Percentiles rank a stretch among this genome's conserved stretches.
Evolutionary conservation across 768 basidiomycete genomes (phyloP).

Genomic region (Arthromyces matolae): DNA sequence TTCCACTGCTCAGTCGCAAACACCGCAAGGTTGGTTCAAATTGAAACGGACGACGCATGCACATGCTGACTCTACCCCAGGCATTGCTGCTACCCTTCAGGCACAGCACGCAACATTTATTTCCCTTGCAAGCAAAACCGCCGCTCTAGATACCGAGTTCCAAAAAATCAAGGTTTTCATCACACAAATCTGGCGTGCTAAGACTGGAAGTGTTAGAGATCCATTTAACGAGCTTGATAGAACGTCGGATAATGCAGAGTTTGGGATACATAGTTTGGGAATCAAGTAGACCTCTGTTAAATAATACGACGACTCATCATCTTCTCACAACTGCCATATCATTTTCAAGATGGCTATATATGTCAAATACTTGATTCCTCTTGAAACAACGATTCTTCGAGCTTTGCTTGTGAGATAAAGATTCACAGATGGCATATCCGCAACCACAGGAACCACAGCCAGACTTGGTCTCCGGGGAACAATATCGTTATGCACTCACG

Average conservation of each 20-base stretch:
- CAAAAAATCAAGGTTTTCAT: slow-evolving; percentile 75
- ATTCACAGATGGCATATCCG: slow-evolving; percentile 22
- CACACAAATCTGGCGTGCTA: slow-evolving; percentile 73
- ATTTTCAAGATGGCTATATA: no score
- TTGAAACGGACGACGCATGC: background rate
- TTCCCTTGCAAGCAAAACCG: slow-evolving; percentile 72
- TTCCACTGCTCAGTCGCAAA: slow-evolving; percentile 60
- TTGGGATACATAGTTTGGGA: slow-evolving; percentile 40
- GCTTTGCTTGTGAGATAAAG: slow-evolving; percentile 1
- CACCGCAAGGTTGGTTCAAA: slow-evolving; percentile 70
- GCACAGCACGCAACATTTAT: slow-evolving; percentile 78
- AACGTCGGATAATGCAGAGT: slow-evolving; percentile 31
- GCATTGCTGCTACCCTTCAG: slow-evolving; percentile 71
- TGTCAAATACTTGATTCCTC: background rate
- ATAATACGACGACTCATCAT: background rate
- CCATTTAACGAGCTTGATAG: slow-evolving; percentile 61
- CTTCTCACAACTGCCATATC: background rate
- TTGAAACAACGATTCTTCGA: no score
- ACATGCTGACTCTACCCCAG: slow-evolving; percentile 22
- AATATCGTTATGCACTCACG: slow-evolving; percentile 79
- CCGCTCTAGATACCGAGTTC: slow-evolving; percentile 67
- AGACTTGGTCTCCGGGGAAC: slow-evolving; percentile 53
- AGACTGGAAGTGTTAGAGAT: slow-evolving; percentile 80
- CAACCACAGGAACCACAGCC: slow-evolving; percentile 27
- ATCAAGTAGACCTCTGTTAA: slow-evolving; percentile 24